phyloP scores from a whole-genome alignment of 768 basidiomycete genomes.

The Royoungia palumana region DNA sequence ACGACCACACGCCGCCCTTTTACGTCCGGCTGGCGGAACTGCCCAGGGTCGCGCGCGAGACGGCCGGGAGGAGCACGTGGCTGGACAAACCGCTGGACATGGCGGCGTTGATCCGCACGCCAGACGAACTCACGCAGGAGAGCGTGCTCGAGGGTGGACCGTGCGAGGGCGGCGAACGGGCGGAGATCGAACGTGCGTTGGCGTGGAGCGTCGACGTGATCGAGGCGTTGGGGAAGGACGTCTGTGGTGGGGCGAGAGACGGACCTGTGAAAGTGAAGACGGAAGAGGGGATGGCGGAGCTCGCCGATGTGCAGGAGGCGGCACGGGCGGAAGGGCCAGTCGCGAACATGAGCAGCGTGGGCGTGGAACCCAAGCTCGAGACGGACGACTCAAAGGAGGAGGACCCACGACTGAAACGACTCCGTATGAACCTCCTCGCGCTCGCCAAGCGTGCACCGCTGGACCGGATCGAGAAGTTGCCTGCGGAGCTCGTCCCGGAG shows the following conservation, averaged over 20 bases:
- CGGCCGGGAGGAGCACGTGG: slow-evolving; percentile 8
- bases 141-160: slow-evolving; percentile 25
- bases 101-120: slow-evolving; percentile 38
- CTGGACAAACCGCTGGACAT: slow-evolving; percentile 36
- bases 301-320: not conserved
- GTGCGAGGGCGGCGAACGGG: slow-evolving; percentile 27
- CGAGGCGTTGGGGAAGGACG: slow-evolving; percentile 31
- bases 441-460: slow-evolving; percentile 75
- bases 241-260: not conserved
- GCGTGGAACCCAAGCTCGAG: not conserved
- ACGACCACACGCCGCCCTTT: slow-evolving; percentile 1
- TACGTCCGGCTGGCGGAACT: slow-evolving; percentile 10
- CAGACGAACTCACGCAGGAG: slow-evolving; percentile 37
- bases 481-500: slow-evolving; percentile 62
- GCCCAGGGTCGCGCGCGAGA: slow-evolving; percentile 7
- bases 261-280: slow-evolving; percentile 11
- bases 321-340: slow-evolving; percentile 22
- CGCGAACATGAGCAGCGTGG: slow-evolving; percentile 1
- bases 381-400: slow-evolving; percentile 27
- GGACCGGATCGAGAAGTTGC: slow-evolving; percentile 63
- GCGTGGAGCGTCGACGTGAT: slow-evolving; percentile 55
- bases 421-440: slow-evolving; percentile 72
- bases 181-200: slow-evolving; percentile 39
- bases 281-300: slow-evolving; percentile 13
- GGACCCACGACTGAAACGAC: slow-evolving; percentile 49